Conservation (phyloP, 306 rosid species). For the Lathyrus aphaca region DNA sequence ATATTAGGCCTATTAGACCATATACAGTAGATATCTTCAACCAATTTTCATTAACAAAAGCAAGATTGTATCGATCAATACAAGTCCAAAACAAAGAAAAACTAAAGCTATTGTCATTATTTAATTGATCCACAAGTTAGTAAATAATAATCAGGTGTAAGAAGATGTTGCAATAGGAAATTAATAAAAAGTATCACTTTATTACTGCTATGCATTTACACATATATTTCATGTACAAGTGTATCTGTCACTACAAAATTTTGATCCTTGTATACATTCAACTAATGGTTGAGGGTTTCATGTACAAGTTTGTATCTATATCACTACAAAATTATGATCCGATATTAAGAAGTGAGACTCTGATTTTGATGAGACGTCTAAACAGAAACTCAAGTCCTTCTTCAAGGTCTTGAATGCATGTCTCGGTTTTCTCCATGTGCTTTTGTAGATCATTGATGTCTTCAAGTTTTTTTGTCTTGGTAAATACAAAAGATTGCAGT, state of each 20-base stretch:
- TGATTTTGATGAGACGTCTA: constrained; percentile 42
- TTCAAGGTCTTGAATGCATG: constrained; percentile 38
- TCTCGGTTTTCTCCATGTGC: constrained; percentile 40
- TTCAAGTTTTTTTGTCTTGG: constrained; percentile 30
- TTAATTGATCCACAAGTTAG: neutral
- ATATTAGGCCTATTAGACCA: too few relatives aligned
- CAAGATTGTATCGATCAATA: neutral
- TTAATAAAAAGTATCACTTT: neutral
- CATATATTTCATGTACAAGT: constrained; percentile 26
- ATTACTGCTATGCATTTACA: constrained; percentile 18
- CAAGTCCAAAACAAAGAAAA: neutral
- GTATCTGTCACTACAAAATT: constrained; percentile 32
- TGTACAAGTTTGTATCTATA: constrained; percentile 16
- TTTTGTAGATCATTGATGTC: constrained; percentile 14
- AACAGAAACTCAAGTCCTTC: constrained; percentile 42
- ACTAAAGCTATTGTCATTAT: neutral
- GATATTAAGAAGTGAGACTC: constrained; percentile 42
- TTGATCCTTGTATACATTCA: neutral
- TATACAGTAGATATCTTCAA: neutral
- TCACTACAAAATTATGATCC: constrained; percentile 34
- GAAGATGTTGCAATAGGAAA: neutral
- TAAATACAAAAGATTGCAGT: constrained; percentile 13
- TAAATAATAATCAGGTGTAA: neutral
- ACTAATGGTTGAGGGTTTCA: constrained; percentile 35
- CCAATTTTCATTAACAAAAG: neutral